Evolutionary conservation across 169 alveolate genomes (phyloP).

Genomic region (Eimeria zaria): DNA sequence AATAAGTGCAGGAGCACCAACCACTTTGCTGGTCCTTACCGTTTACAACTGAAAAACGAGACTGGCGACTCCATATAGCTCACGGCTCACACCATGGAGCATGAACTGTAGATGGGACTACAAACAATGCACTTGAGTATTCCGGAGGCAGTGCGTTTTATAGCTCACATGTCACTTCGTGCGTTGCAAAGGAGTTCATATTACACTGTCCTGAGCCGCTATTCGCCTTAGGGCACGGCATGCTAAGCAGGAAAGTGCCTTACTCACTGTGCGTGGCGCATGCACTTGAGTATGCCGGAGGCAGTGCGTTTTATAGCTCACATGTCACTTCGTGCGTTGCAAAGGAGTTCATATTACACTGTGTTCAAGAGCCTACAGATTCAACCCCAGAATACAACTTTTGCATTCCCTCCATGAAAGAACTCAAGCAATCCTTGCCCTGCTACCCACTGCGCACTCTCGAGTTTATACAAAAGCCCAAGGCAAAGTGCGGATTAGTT

Average conservation of each 20-base stretch:
- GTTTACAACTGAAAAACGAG: not conserved
- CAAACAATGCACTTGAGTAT: not conserved
- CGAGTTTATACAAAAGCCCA: not conserved
- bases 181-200: not conserved
- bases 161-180: not conserved
- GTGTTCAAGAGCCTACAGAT: not conserved
- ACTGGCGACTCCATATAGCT: not conserved
- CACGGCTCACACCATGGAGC: not conserved
- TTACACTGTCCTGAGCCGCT: not conserved
- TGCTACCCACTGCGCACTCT: not conserved
- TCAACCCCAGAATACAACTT: not conserved
- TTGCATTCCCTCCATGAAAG: not conserved
- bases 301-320: not conserved
- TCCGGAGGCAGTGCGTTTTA: not conserved
- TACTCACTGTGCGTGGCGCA: too few species aligned
- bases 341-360: not conserved
- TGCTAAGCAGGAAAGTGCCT: not conserved
- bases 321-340: not conserved
- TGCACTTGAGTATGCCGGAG: not conserved
- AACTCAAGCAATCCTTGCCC: not conserved
- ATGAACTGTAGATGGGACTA: not conserved
- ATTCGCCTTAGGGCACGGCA: not conserved
- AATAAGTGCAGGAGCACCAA: not conserved
- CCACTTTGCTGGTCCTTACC: not conserved
- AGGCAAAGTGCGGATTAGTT: not conserved